These are phyloP conservation scores for Aspergillus sp. DNA, from an alignment of 2,329 filamentous ascomycete genomes.

Conservation along the genomic window DNA sequence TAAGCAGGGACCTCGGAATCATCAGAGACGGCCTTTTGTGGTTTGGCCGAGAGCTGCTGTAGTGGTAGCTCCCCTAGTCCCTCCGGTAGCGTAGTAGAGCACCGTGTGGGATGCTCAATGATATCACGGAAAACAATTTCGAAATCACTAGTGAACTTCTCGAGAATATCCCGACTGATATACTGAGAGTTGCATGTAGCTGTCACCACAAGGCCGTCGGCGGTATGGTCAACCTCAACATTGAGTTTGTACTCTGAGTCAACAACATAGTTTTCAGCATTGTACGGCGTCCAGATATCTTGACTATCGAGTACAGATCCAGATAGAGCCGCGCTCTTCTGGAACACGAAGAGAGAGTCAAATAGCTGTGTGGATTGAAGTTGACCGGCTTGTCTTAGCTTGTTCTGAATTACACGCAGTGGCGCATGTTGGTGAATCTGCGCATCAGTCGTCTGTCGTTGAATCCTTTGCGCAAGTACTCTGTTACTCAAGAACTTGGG, in stretches of 20 bases:
- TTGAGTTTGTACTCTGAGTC: slow-evolving; percentile 38
- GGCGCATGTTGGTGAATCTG: slow-evolving; percentile 58
- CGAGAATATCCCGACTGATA: slow-evolving; percentile 26
- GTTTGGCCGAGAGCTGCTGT: neutral
- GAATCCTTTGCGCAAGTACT: slow-evolving; percentile 46
- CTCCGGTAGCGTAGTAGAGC: slow-evolving; percentile 28
- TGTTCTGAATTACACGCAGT: slow-evolving; percentile 54
- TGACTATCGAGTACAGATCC: slow-evolving; percentile 21
- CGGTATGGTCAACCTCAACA: slow-evolving; percentile 34
- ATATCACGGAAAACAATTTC: slow-evolving; percentile 31
- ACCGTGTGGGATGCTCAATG: slow-evolving; percentile 32
- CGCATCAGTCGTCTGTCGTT: slow-evolving; percentile 50
- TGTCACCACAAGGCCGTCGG: slow-evolving; percentile 25
- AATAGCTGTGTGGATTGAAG: slow-evolving; percentile 44
- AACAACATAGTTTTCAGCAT: slow-evolving; percentile 26
- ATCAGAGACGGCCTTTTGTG: neutral
- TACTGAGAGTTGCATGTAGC: slow-evolving; percentile 30
- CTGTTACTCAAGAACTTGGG: slow-evolving; percentile 44
- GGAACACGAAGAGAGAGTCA: slow-evolving; percentile 59
- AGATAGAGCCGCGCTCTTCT: slow-evolving; percentile 38
- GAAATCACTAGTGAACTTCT: slow-evolving; percentile 26
- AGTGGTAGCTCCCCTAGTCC: slow-evolving; percentile 30
- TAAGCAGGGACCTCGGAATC: slow-evolving; percentile 15
- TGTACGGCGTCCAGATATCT: slow-evolving; percentile 30
- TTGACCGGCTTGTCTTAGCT: slow-evolving; percentile 43